These are phyloP conservation scores for Heliamphora pulchella DNA, from an alignment of 179 eudicot genomes.

Conservation along the genomic window DNA sequence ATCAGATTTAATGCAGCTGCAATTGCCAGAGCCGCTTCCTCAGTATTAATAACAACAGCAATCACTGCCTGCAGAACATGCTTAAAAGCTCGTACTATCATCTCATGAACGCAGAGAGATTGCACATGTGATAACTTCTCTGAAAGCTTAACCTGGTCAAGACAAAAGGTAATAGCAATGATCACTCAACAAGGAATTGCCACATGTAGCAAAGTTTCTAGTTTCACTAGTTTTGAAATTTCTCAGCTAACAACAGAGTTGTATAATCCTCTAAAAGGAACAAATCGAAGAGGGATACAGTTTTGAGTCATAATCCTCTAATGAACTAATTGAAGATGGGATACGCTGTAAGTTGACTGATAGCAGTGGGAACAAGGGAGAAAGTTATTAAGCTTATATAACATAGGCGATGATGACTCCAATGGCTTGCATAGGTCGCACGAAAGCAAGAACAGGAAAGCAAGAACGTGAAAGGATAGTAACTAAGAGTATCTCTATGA, in stretches of 20 bases:
- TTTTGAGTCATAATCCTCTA: neutral
- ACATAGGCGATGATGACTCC: no score
- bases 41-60: constrained; percentile 50
- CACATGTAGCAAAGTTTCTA: neutral
- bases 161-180: constrained; percentile 13
- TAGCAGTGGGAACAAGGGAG: neutral
- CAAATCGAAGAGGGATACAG: neutral
- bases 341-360: neutral
- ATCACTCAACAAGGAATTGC: constrained; percentile 14
- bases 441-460: no score
- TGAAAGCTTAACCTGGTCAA: constrained; percentile 85
- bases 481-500: no score
- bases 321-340: neutral
- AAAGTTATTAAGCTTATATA: neutral
- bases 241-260: constrained; percentile 6
- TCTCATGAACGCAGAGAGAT: constrained; percentile 97
- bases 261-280: neutral
- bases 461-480: no score
- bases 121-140: constrained; percentile 97
- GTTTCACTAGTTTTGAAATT: neutral
- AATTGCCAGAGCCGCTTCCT: constrained; percentile 63
- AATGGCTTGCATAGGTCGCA: no score
- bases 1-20: constrained; percentile 85
- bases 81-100: constrained; percentile 98
- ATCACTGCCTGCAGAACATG: constrained; percentile 93